Percentiles rank a stretch among this genome's conserved stretches.
These are phyloP conservation scores for Cladophialophora exuberans DNA, from an alignment of 2,329 filamentous ascomycete species.

Conservation along the genomic window DNA sequence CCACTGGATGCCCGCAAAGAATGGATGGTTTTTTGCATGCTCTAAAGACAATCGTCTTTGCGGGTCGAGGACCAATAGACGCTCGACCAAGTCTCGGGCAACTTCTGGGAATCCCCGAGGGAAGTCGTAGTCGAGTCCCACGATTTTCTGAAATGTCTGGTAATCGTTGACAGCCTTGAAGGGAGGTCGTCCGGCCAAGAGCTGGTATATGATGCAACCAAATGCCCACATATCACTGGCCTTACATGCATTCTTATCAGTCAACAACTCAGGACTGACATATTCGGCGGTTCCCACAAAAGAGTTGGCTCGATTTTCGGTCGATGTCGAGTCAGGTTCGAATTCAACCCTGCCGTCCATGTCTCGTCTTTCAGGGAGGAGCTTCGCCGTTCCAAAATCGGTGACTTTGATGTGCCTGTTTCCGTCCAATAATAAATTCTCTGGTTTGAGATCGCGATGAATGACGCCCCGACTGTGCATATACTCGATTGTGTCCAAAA, in stretches of 20 bases:
- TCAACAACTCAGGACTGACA: conserved; percentile 94
- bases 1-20: conserved; percentile 86
- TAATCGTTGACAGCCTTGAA: conserved; percentile 98
- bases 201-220: conserved; percentile 95
- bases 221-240: conserved; percentile 98
- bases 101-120: conserved; percentile 83
- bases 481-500: conserved; percentile 93
- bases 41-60: conserved; percentile 83
- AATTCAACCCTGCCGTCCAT: conserved; percentile 46
- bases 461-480: conserved; percentile 98
- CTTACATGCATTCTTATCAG: conserved; percentile 95
- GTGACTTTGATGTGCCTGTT: conserved; percentile 99
- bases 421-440: conserved; percentile 92
- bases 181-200: conserved; percentile 90
- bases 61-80: conserved; percentile 87
- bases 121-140: conserved; percentile 91
- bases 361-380: conserved; percentile 62
- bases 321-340: conserved; percentile 48
- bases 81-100: conserved; percentile 86
- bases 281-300: conserved; percentile 99
- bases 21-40: conserved; percentile 94
- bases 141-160: conserved; percentile 97
- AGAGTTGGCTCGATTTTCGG: conserved; percentile 74
- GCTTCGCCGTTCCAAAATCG: conserved; percentile 97
- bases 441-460: conserved; percentile 93